Percentiles rank a stretch among this genome's conserved stretches.
Conservation (phyloP, 164 flowering plant species). For the Magnolia sinica region DNA sequence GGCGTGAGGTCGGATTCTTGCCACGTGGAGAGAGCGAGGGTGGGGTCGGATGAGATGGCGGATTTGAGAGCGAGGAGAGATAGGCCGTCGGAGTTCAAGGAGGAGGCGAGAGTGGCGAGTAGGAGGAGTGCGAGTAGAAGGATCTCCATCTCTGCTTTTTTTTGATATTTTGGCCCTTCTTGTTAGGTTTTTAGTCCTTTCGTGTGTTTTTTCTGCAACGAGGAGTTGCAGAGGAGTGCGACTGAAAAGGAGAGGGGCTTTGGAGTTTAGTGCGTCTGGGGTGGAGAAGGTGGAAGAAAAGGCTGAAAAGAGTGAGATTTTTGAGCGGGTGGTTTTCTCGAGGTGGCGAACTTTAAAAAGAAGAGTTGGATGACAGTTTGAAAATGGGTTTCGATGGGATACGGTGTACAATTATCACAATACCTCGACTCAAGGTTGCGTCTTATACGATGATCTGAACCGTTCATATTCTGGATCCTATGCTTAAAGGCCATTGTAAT, state of each 20-base stretch:
- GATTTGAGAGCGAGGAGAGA: conserved; percentile 87
- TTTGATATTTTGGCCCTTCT: background rate
- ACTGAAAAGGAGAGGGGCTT: background rate
- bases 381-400: too few relatives aligned
- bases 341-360: background rate
- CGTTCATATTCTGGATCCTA: too few relatives aligned
- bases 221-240: conserved; percentile 12
- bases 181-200: background rate
- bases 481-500: too few relatives aligned
- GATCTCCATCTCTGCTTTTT: background rate
- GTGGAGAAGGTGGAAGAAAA: background rate
- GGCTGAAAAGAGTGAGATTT: background rate
- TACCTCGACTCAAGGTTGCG: too few relatives aligned
- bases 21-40: conserved; percentile 51
- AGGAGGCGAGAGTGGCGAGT: conserved; percentile 10
- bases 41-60: conserved; percentile 70
- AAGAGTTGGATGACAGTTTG: background rate
- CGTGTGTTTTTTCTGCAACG: conserved; percentile 5
- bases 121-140: conserved; percentile 11
- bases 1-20: conserved; percentile 56
- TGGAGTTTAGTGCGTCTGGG: background rate
- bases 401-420: too few relatives aligned
- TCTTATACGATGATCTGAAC: too few relatives aligned
- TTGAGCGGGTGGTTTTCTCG: background rate
- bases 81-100: conserved; percentile 81